Evolutionary conservation across 1,139 yeast genomes (phyloP).

Genomic region (Sporopachydermia cereana): DNA sequence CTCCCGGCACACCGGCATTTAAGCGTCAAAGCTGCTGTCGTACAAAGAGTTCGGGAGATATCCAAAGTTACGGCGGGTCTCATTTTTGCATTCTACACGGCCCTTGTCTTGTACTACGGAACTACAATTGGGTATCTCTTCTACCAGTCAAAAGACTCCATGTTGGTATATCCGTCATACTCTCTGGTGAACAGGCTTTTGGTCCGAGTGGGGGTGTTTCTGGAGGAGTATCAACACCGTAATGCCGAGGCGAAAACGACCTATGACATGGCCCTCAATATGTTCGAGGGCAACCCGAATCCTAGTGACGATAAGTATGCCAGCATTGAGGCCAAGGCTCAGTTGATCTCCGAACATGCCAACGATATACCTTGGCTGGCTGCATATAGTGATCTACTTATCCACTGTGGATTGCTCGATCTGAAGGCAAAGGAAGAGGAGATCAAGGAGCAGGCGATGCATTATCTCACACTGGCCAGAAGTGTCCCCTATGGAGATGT

Average conservation of each 20-base stretch:
- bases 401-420: constrained; percentile 25
- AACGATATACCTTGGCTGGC: constrained; percentile 23
- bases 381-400: constrained; percentile 27
- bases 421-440: constrained; percentile 17
- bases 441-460: constrained; percentile 23
- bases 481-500: constrained; percentile 22
- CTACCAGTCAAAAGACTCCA: background rate
- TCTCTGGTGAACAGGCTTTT: background rate
- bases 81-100: background rate
- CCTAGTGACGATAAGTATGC: constrained; percentile 14
- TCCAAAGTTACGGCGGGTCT: background rate
- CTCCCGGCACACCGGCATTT: too few relatives aligned
- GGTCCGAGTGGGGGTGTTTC: background rate
- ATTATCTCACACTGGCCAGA: constrained; percentile 17
- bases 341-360: constrained; percentile 12
- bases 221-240: background rate
- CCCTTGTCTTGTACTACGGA: background rate
- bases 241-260: constrained; percentile 11
- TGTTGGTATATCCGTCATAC: background rate
- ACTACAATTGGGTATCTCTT: background rate
- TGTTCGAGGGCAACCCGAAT: constrained; percentile 16
- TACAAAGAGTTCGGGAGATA: background rate
- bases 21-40: too few relatives aligned
- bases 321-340: constrained; percentile 17
- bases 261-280: constrained; percentile 18